A percentile compares a stretch with the other conserved stretches of the same genome.
These are phyloP conservation scores for Leccinum ochraceum DNA, from an alignment of 768 basidiomycete genomes.

Conservation along the genomic window DNA sequence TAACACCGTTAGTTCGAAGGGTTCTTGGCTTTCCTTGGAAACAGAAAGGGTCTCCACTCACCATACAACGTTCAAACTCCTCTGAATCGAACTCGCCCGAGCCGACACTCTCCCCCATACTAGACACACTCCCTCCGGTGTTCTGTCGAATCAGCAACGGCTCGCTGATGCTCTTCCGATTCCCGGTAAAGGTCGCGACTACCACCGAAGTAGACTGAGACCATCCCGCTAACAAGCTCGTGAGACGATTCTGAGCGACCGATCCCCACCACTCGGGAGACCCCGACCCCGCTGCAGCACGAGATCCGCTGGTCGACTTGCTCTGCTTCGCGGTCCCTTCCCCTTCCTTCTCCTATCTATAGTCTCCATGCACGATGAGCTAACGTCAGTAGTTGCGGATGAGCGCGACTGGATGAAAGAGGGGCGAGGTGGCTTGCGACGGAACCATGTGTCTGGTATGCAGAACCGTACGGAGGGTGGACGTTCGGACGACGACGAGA, in stretches of 20 bases:
- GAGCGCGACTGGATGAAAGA: conserved; percentile 50
- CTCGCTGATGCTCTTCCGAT: conserved; percentile 70
- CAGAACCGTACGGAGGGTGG: conserved; percentile 53
- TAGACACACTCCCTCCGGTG: conserved; percentile 33
- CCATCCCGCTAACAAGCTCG: conserved; percentile 70
- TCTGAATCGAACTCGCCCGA: conserved; percentile 37
- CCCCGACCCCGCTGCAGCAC: conserved; percentile 23
- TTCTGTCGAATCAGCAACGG: conserved; percentile 58
- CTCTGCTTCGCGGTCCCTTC: conserved; percentile 66
- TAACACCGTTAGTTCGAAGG: conserved; percentile 6
- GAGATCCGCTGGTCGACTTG: conserved; percentile 33
- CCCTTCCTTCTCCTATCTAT: conserved; percentile 25
- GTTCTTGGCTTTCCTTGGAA: not conserved
- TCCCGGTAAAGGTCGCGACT: conserved; percentile 35
- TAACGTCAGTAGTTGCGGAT: conserved; percentile 52
- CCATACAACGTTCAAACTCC: conserved; percentile 72
- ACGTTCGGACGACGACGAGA: conserved; percentile 15
- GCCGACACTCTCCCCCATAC: conserved; percentile 29
- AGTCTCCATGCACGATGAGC: not conserved
- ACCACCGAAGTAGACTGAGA: conserved; percentile 41
- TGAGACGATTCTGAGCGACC: conserved; percentile 58
- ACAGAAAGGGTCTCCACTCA: conserved; percentile 33
- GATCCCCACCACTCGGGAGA: conserved; percentile 54
- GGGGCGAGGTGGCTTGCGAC: conserved; percentile 59
- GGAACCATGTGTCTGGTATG: conserved; percentile 81